Conservation (phyloP, 352 stramenopile genomes). For the Elongisporangium undulatum region DNA sequence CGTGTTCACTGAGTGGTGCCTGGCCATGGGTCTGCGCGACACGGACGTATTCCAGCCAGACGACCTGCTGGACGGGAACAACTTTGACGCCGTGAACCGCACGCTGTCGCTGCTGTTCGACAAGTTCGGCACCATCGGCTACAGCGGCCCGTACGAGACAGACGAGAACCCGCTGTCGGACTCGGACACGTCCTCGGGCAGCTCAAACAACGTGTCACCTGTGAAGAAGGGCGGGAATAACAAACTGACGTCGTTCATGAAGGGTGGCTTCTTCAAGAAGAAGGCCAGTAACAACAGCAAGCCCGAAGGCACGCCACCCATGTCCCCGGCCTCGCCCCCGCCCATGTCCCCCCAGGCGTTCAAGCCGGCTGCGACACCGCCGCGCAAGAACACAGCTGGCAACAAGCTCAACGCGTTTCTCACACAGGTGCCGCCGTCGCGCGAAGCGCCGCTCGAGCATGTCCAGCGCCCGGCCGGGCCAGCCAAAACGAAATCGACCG, state of each 20-base stretch:
- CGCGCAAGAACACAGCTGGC: slow-evolving; percentile 29
- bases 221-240: slow-evolving; percentile 57
- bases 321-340: slow-evolving; percentile 14
- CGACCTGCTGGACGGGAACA: slow-evolving; percentile 63
- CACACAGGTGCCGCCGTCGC: slow-evolving; percentile 60
- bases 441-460: slow-evolving; percentile 54
- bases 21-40: slow-evolving; percentile 58
- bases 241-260: slow-evolving; percentile 81
- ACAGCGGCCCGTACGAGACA: slow-evolving; percentile 47
- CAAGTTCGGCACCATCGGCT: slow-evolving; percentile 63
- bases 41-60: slow-evolving; percentile 75
- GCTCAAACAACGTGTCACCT: slow-evolving; percentile 45
- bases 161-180: slow-evolving; percentile 67
- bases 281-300: slow-evolving; percentile 23
- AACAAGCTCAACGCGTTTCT: slow-evolving; percentile 77
- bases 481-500: slow-evolving; percentile 33
- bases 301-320: slow-evolving; percentile 42
- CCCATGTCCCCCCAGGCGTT: slow-evolving; percentile 12
- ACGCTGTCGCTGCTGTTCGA: slow-evolving; percentile 86
- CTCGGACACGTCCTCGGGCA: slow-evolving; percentile 50
- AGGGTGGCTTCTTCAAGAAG: slow-evolving; percentile 61
- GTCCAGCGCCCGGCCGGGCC: slow-evolving; percentile 49
- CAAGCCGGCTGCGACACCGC: slow-evolving; percentile 6
- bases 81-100: slow-evolving; percentile 57
- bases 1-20: slow-evolving; percentile 81